Percentiles rank a stretch among this genome's conserved stretches.
These are phyloP conservation scores for Gentiana macrophylla DNA, from an alignment of 257 asterid species.

Conservation along the genomic window DNA sequence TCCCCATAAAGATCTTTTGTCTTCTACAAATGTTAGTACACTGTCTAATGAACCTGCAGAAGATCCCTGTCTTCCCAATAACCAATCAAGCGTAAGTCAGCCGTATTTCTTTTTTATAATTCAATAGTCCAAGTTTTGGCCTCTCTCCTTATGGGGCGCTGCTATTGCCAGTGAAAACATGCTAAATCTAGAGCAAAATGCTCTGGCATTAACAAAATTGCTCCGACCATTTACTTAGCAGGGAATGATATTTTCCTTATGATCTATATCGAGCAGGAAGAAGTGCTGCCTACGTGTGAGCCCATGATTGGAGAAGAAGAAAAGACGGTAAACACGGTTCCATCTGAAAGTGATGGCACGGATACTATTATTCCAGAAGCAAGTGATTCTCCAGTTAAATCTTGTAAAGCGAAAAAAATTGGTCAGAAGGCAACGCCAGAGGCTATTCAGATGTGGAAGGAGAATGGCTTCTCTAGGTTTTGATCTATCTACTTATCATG, in stretches of 20 bases:
- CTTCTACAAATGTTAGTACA: slow-evolving; percentile 26
- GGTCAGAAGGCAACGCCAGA: slow-evolving; percentile 69
- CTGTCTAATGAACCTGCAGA: slow-evolving; percentile 27
- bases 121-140: slow-evolving; percentile 3
- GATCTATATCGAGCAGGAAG: slow-evolving; percentile 29
- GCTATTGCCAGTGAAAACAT: too few relatives aligned
- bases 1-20: slow-evolving; percentile 39
- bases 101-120: slow-evolving; percentile 4
- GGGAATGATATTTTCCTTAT: too few relatives aligned
- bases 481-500: slow-evolving; percentile 3
- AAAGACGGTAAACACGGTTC: neutral
- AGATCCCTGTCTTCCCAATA: slow-evolving; percentile 17
- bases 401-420: slow-evolving; percentile 36
- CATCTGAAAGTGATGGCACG: slow-evolving; percentile 20
- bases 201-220: too few relatives aligned
- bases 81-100: slow-evolving; percentile 32
- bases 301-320: slow-evolving; percentile 22
- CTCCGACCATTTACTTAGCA: too few relatives aligned
- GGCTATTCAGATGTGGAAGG: slow-evolving; percentile 57
- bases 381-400: slow-evolving; percentile 29
- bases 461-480: slow-evolving; percentile 90
- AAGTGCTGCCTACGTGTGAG: slow-evolving; percentile 16
- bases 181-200: too few relatives aligned
- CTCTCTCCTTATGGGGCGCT: neutral
- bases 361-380: slow-evolving; percentile 20